Base-by-base conservation (phyloP, 2,329 filamentous ascomycete genomes). In the Colletotrichum orchidophilum region DNA sequence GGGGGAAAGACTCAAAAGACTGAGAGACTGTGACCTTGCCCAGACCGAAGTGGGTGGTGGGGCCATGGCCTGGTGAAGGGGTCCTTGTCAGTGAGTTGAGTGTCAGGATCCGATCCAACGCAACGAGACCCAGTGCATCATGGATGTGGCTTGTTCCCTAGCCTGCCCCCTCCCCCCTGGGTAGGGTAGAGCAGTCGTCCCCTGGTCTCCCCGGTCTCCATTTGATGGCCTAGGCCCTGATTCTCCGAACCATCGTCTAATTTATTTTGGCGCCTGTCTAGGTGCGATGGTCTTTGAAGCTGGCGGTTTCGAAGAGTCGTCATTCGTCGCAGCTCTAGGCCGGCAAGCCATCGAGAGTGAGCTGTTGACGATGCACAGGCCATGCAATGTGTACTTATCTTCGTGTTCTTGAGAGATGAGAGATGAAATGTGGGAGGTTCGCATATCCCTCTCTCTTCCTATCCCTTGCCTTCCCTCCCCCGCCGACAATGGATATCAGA, bases 101-200 rank as follows among this genome's bases (percentile, higher is more conserved):
- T 65, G 66, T 65, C 66, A 69, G 66, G 61, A 70, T 66, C 67
- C 67, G 52, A 66, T 65, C 42, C 54, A 65, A 53, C 61, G 31
- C 66, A 61, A 69, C 31, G 54, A 59, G 61, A 69, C 52, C 66
- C 59, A 50, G 59, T 61, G 62, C 63, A 66, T 66, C 63, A 66
- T 66, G 66, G 67, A 60, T 55, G 62, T 60, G 66, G 55, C 33
- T 61, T 49, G 39, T 15, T 49, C 46, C 46, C 42, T 69, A 13
- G 53, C 50, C 50, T 15, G 12, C 31, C 15, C 52, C 31, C n/a
- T 9, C 39, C 39, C 39, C 35, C 15, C 39, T 18, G 18, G 18
- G 39, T n/a, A 46, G 39, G 6, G 26, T 21, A 15, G 35, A 55
- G 46, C n/a, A 50, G 53, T 29, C 50, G 42, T 24, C 58, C 46